phyloP scores from a whole-genome alignment of 2,329 filamentous ascomycete species.

The Scedosporium apiospermum region DNA sequence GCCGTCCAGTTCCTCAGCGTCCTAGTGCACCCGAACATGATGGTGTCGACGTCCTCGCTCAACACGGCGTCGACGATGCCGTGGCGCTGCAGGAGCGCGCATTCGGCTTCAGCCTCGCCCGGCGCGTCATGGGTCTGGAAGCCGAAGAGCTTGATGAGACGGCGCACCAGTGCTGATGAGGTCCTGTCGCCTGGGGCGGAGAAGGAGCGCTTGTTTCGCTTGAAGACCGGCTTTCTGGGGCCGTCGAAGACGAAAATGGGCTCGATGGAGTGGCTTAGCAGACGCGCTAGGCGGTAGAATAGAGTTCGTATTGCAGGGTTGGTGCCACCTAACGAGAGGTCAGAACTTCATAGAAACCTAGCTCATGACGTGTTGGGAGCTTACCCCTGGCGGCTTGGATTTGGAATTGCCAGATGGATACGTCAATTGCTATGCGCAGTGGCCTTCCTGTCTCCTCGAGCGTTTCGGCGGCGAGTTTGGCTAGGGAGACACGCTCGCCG shows the following conservation, averaged over 20 bases:
- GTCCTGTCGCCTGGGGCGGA: slow-evolving; percentile 53
- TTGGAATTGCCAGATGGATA: slow-evolving; percentile 97
- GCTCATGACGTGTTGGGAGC: slow-evolving; percentile 30
- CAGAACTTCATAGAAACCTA: slow-evolving; percentile 7
- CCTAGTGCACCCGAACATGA: slow-evolving; percentile 87
- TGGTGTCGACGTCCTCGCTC: slow-evolving; percentile 91
- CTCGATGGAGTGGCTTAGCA: slow-evolving; percentile 69
- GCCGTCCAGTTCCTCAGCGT: slow-evolving; percentile 78
- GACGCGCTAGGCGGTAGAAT: slow-evolving; percentile 78
- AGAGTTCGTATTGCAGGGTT: slow-evolving; percentile 87
- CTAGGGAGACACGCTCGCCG: slow-evolving; percentile 69
- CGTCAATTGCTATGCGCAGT: slow-evolving; percentile 81
- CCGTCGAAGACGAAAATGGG: slow-evolving; percentile 90
- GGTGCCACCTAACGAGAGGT: slow-evolving; percentile 50
- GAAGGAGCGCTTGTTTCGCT: slow-evolving; percentile 64
- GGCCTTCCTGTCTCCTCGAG: slow-evolving; percentile 62
- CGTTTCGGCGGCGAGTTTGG: slow-evolving; percentile 71
- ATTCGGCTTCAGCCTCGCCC: slow-evolving; percentile 94
- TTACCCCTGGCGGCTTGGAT: slow-evolving; percentile 68
- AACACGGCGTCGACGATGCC: slow-evolving; percentile 88
- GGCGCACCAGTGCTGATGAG: slow-evolving; percentile 69
- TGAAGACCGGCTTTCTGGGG: slow-evolving; percentile 74
- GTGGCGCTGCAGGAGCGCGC: slow-evolving; percentile 70
- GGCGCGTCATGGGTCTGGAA: slow-evolving; percentile 80
- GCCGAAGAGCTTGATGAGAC: slow-evolving; percentile 74